Conservation (phyloP, 345 rosid genomes). For the Rhodamnia rubescens region DNA sequence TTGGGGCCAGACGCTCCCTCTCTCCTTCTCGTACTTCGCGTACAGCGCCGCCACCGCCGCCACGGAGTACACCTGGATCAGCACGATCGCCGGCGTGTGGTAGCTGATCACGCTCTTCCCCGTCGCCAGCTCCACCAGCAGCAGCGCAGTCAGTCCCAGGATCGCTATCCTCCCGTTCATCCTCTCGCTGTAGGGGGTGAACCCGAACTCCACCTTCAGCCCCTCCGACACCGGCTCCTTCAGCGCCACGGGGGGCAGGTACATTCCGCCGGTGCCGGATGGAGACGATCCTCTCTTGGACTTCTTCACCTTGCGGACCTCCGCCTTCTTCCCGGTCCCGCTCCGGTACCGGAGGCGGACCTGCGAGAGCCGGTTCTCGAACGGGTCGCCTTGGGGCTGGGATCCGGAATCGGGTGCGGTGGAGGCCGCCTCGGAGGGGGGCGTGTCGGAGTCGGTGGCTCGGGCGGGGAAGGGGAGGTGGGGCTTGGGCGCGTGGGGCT, state of each 20-base stretch:
- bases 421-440: conserved; percentile 13
- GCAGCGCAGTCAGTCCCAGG: conserved; percentile 59
- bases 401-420: not conserved
- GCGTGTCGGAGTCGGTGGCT: conserved; percentile 41
- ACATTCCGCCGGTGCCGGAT: conserved; percentile 12
- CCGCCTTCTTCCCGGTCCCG: conserved; percentile 85
- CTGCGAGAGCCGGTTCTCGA: conserved; percentile 64
- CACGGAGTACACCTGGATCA: conserved; percentile 60
- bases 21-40: conserved; percentile 70
- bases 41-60: conserved; percentile 57
- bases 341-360: conserved; percentile 57
- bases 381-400: conserved; percentile 22
- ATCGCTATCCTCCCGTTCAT: conserved; percentile 67
- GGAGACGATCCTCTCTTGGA: conserved; percentile 18
- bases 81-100: conserved; percentile 66
- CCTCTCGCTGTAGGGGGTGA: conserved; percentile 60
- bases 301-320: conserved; percentile 56
- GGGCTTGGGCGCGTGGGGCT: conserved; percentile 5
- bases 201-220: conserved; percentile 72
- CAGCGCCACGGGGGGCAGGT: conserved; percentile 66
- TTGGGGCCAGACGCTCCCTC: conserved; percentile 63
- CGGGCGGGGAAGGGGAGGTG: conserved; percentile 11
- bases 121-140: conserved; percentile 82
- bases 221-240: conserved; percentile 61
- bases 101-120: conserved; percentile 73